Evolutionary conservation across 306 rosid species (phyloP), one percentile per base, ranked within the genome.

Genomic region (Inga laurina): DNA sequence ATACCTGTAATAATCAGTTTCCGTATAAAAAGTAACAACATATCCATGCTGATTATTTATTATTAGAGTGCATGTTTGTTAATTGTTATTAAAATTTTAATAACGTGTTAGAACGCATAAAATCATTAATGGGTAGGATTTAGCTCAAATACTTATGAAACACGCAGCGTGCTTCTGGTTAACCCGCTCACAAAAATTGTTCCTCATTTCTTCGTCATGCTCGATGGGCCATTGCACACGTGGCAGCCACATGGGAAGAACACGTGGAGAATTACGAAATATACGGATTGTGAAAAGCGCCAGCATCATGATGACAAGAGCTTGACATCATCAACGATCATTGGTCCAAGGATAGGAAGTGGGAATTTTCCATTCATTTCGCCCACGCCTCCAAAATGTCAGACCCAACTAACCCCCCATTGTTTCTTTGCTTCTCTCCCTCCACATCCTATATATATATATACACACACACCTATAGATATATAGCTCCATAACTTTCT

Each of bases 231-330:
- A 18, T 10, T 27, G 39, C 15, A 65, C 10, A 32, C 71, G 71
- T 65, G 71, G 39, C 71, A 10, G 1, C 8, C 18, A 2, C 1
- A 14, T 2, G 21, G 41, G 39, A 30, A 30, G 7, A 7, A 14
- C 71, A 32, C 71, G 8, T 6, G n/a, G n/a, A 2, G n/a, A 65
- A 7, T 5, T 13, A 54, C 3, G 71, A 35, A 64, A 57, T 4
- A 4, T 30, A 30, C 41, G 41, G 41, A 64, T 13, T 5, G 41
- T 30, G 10, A 30, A 30, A 64, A 14, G 72, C 37, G 22, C 22
- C 59, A 3, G 48, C 70, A 82, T 87, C 88, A 87, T 14, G 85
- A 72, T 88, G 90, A 88, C 88, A 72, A 39, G 72, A 76, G 84
- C 16, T 46, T 85, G 90, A 85, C 72, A 84, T 88, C 86, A 87